Evolutionary conservation across 1,284 basidiomycete genomes (phyloP), one percentile per base, ranked within the genome.

Genomic region (Sparassis latifolia): DNA sequence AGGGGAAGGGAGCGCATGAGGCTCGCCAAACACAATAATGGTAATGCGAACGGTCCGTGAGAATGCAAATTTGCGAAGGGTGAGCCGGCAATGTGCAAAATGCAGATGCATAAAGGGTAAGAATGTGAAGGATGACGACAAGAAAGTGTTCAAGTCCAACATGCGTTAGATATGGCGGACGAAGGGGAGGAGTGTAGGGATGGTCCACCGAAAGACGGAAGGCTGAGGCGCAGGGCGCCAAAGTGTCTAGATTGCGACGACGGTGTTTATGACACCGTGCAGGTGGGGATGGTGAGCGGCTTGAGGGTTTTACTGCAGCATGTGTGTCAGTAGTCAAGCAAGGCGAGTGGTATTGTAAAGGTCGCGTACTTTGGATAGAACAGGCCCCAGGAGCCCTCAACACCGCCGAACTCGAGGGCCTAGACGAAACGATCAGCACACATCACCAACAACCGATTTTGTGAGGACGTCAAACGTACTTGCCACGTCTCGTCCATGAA

Each of bases 401-500:
- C 93, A 55, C 93, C 92, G 53, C 94, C 92, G 60, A 81, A 92
- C 60, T 79, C 64, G 27, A 63, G 57, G 62, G 78, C 73, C 68
- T 71, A 62, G 44, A 49, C 32, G 7, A 46, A 32, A 39, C 35
- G 48, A 31, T 52, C 38, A 52, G 49, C 41, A 33, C 29, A 9
- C 42, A 2, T 38, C 40, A 51, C 48, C 40, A 56, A 55, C 47
- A 55, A 46, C 31, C 31, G 43, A 33, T 12, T 29, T 42, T 42
- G 6, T 10, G 6, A 6, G 6, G 9, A 9, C 40, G 40, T 6
- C 43, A 43, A 48, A 60, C 69, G 56, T 48, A 75, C 76, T 73
- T 96, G 93, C 92, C 92, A 95, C 28, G 77, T 71, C 69, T 96
- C 90, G 63, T 96, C 93, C 57, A 85, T 84, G 62, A 77, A 86